phyloP scores from a whole-genome alignment of 306 rosid species.

The Lablab purpureus region DNA sequence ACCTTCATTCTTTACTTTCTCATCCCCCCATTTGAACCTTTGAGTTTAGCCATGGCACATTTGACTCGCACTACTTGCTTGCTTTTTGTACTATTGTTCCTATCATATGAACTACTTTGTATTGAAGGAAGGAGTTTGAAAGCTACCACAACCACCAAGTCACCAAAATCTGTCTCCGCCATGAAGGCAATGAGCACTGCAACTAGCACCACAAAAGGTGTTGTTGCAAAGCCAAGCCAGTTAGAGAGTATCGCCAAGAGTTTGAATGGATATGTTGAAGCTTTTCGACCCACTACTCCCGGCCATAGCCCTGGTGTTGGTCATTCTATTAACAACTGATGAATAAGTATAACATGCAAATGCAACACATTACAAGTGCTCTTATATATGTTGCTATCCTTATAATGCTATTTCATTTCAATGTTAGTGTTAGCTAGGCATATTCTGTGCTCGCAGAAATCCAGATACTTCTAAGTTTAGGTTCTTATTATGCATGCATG shows the following conservation, averaged over 20 bases:
- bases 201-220: neutral
- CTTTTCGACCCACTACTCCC: slow-evolving; percentile 78
- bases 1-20: neutral
- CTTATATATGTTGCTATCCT: neutral
- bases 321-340: slow-evolving; percentile 63
- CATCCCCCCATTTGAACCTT: slow-evolving; percentile 6
- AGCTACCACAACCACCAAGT: slow-evolving; percentile 11
- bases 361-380: neutral
- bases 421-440: slow-evolving; percentile 25
- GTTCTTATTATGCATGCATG: slow-evolving; percentile 8
- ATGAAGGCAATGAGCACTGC: slow-evolving; percentile 12
- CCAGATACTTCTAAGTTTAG: neutral
- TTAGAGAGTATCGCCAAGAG: neutral
- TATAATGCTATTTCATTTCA: slow-evolving; percentile 31
- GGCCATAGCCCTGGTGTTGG: slow-evolving; percentile 94
- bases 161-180: slow-evolving; percentile 12
- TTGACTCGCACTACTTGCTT: slow-evolving; percentile 54
- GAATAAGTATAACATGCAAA: slow-evolving; percentile 14
- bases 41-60: slow-evolving; percentile 56
- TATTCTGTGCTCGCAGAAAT: neutral
- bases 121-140: slow-evolving; percentile 66
- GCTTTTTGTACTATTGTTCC: slow-evolving; percentile 53
- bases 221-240: slow-evolving; percentile 40
- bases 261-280: slow-evolving; percentile 54
- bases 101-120: slow-evolving; percentile 52